phyloP scores from a whole-genome alignment of 306 rosid genomes.

The Acacia acuminata region DNA sequence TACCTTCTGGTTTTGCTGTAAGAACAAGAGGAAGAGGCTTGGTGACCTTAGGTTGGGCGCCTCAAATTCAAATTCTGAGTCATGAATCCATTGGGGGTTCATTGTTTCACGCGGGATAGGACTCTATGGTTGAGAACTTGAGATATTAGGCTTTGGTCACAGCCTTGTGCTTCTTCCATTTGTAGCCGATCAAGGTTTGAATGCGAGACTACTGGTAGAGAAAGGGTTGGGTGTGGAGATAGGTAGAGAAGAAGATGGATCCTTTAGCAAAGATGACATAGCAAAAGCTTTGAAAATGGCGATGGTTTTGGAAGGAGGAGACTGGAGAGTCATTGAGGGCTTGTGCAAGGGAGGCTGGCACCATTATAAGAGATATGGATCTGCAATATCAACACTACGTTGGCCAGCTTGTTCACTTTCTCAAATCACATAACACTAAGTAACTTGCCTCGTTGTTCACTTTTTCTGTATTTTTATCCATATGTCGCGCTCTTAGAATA shows the following conservation, averaged over 20 bases:
- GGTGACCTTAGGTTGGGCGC: neutral
- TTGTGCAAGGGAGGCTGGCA: neutral
- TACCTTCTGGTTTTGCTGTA: neutral
- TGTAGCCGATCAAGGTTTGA: neutral
- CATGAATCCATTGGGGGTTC: neutral
- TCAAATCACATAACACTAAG: neutral
- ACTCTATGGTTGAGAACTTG: neutral
- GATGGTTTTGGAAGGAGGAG: neutral
- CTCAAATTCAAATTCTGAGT: neutral
- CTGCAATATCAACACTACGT: neutral
- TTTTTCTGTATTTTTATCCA: too few relatives aligned
- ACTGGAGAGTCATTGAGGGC: neutral
- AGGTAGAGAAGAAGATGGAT: slow-evolving; percentile 32
- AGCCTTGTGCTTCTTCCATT: neutral
- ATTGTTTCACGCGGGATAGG: neutral
- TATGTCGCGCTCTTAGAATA: too few relatives aligned
- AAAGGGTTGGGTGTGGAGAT: slow-evolving; percentile 25
- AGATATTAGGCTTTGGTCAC: neutral
- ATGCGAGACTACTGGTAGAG: neutral
- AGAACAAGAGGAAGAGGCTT: neutral
- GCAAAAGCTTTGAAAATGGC: slow-evolving; percentile 5
- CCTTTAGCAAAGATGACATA: slow-evolving; percentile 28
- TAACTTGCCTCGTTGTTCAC: too few relatives aligned
- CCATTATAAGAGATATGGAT: neutral
- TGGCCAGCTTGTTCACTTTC: neutral